Evolutionary conservation across 2,329 filamentous ascomycete genomes (phyloP).

Genomic region (Amylocarpus encephaloides): DNA sequence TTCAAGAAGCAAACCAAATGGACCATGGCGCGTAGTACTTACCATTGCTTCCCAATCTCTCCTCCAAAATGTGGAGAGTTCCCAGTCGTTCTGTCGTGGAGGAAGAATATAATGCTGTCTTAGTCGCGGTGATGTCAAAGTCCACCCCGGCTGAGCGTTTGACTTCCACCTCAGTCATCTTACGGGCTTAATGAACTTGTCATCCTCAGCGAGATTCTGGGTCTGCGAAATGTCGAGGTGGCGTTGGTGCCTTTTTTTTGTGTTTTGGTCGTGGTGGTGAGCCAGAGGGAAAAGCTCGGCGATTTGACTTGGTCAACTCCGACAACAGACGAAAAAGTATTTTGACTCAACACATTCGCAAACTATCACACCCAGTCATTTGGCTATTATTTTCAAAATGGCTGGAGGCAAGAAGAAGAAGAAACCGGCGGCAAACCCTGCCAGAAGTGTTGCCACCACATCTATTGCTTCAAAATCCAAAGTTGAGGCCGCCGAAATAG

Average conservation of each 20-base stretch:
- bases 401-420: constrained; percentile 73
- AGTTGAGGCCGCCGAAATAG: constrained; percentile 46
- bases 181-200: constrained; percentile 30
- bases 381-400: constrained; percentile 36
- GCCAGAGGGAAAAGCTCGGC: constrained; percentile 4
- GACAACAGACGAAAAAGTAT: constrained; percentile 1
- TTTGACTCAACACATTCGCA: neutral
- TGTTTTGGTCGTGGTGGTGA: neutral
- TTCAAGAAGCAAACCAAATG: neutral
- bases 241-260: constrained; percentile 3
- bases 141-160: constrained; percentile 41
- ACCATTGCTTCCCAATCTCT: constrained; percentile 51
- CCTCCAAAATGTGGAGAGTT: constrained; percentile 50
- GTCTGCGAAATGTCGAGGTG: neutral
- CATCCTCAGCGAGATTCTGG: constrained; percentile 21
- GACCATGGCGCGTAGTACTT: constrained; percentile 20
- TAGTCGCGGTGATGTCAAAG: constrained; percentile 46
- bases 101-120: constrained; percentile 51
- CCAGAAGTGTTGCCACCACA: constrained; percentile 87
- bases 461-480: constrained; percentile 80
- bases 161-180: constrained; percentile 45
- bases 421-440: constrained; percentile 81
- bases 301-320: constrained; percentile 1
- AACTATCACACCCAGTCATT: neutral
- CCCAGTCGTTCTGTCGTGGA: constrained; percentile 52